phyloP scores from a whole-genome alignment of 768 basidiomycete genomes.

The Tephrocybe sp. region DNA sequence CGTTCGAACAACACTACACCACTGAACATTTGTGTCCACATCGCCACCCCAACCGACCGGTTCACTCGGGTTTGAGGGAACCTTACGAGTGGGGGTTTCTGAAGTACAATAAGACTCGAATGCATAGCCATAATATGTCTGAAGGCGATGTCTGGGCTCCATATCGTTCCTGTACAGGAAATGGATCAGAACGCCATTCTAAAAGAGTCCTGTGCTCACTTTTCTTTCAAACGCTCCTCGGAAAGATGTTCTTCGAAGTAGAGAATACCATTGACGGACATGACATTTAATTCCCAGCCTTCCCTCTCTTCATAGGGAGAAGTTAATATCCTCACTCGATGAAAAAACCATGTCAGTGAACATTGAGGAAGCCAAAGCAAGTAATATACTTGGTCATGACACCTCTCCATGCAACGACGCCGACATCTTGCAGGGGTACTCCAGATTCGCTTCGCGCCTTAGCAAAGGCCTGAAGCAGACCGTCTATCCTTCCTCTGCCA shows the following conservation, averaged over 20 bases:
- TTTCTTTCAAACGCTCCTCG: conserved; percentile 58
- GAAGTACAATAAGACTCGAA: conserved; percentile 89
- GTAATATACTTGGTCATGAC: conserved; percentile 74
- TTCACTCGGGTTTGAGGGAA: conserved; percentile 25
- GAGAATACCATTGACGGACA: conserved; percentile 67
- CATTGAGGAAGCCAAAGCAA: not conserved
- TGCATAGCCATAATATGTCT: conserved; percentile 83
- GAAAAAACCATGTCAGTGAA: conserved; percentile 18
- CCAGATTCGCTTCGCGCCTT: conserved; percentile 33
- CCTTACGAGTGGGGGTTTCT: conserved; percentile 30
- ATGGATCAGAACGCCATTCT: not conserved
- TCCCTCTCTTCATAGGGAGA: conserved; percentile 84
- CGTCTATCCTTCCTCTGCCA: conserved; percentile 65
- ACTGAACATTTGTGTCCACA: conserved; percentile 86
- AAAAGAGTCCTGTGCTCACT: conserved; percentile 44
- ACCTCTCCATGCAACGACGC: conserved; percentile 75
- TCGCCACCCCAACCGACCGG: conserved; percentile 74
- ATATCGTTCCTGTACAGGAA: conserved; percentile 58
- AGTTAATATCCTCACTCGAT: conserved; percentile 68
- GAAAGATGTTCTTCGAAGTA: conserved; percentile 75
- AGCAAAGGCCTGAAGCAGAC: conserved; percentile 59
- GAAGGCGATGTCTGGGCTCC: conserved; percentile 59
- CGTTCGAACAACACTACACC: conserved; percentile 89
- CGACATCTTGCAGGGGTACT: conserved; percentile 39
- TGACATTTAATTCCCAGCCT: conserved; percentile 80